Conservation (phyloP, 176 grass and related monocot genomes). For the Zoysia japonica region DNA sequence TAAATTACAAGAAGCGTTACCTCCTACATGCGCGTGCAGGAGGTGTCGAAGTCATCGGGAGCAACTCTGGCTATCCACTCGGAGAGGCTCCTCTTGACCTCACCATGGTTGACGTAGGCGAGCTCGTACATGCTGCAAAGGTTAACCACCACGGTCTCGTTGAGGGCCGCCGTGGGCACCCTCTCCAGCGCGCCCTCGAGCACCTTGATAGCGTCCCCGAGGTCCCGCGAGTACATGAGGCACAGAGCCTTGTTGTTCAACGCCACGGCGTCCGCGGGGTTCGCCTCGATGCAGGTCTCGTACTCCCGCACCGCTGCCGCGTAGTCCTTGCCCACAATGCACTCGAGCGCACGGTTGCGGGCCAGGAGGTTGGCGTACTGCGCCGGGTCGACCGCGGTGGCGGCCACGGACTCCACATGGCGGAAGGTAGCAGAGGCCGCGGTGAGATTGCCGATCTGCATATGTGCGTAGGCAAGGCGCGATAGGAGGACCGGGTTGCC, state of each 20-base stretch:
- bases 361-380: conserved; percentile 58
- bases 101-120: conserved; percentile 70
- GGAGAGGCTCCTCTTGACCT: conserved; percentile 69
- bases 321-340: conserved; percentile 75
- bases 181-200: conserved; percentile 82
- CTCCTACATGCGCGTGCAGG: conserved; percentile 80
- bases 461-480: conserved; percentile 79
- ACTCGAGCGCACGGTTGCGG: conserved; percentile 77
- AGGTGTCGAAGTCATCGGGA: conserved; percentile 80
- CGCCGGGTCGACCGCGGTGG: conserved; percentile 21
- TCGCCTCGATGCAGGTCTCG: conserved; percentile 77
- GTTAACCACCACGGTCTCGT: conserved; percentile 85
- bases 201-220: conserved; percentile 87
- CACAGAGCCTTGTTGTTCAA: conserved; percentile 95
- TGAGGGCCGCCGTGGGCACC: conserved; percentile 67
- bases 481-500: conserved; percentile 64
- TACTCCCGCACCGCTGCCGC: conserved; percentile 90
- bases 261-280: conserved; percentile 67
- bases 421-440: conserved; percentile 62
- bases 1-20: conserved; percentile 15
- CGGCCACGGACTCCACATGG: conserved; percentile 58
- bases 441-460: conserved; percentile 83
- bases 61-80: conserved; percentile 83
- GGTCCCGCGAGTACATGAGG: conserved; percentile 91
- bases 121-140: conserved; percentile 97